phyloP scores from a whole-genome alignment of 2,329 filamentous ascomycete genomes.

The Monosporascus cannonballus region DNA sequence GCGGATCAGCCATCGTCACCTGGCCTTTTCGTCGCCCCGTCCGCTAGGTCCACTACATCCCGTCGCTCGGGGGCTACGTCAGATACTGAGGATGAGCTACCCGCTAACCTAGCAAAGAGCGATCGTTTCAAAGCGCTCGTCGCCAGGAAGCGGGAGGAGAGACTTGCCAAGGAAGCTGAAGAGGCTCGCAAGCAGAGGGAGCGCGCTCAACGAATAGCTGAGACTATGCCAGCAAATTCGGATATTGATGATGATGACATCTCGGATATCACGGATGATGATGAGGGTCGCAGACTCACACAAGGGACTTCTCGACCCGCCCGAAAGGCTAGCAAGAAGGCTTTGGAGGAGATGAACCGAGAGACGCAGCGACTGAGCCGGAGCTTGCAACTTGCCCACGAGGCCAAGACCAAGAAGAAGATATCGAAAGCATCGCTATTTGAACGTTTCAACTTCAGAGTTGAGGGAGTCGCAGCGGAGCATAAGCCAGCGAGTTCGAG shows the following conservation, averaged over 20 bases:
- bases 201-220: conserved; percentile 32
- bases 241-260: conserved; percentile 50
- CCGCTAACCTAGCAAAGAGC: conserved; percentile 37
- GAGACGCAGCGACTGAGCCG: conserved; percentile 89
- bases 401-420: conserved; percentile 87
- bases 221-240: conserved; percentile 31
- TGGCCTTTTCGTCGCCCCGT: conserved; percentile 52
- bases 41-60: conserved; percentile 22
- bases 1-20: conserved; percentile 34
- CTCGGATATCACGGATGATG: conserved; percentile 54
- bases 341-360: conserved; percentile 86
- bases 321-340: conserved; percentile 90
- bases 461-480: conserved; percentile 27
- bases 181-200: conserved; percentile 44
- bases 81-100: conserved; percentile 41
- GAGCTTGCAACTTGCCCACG: conserved; percentile 85
- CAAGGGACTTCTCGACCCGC: conserved; percentile 61
- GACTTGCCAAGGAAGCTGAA: conserved; percentile 59
- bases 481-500: conserved; percentile 49
- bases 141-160: conserved; percentile 66
- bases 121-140: conserved; percentile 66
- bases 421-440: conserved; percentile 79
- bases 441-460: conserved; percentile 72
- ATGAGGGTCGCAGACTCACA: conserved; percentile 59
- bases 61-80: conserved; percentile 20